Percentiles rank a stretch among this genome's conserved stretches.
phyloP scores from a whole-genome alignment of 768 basidiomycete species.

The Leucocoprinus leucothites region DNA sequence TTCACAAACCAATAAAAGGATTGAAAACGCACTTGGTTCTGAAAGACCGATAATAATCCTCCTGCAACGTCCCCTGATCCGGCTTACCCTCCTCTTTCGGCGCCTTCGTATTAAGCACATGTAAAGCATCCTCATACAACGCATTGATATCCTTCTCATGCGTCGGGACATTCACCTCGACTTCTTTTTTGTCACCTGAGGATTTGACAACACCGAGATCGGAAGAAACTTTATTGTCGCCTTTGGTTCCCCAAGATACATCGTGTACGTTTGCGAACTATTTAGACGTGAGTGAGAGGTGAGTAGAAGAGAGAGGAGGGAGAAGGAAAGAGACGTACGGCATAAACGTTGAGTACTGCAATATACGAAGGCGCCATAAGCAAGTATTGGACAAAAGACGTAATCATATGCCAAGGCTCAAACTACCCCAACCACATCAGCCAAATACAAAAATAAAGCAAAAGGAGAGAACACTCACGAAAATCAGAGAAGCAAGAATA shows the following conservation, averaged over 20 bases:
- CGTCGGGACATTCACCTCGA: conserved; percentile 83
- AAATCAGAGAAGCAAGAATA: conserved; percentile 75
- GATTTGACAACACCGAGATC: conserved; percentile 82
- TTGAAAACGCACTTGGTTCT: conserved; percentile 72
- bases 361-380: conserved; percentile 95
- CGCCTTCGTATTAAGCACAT: conserved; percentile 73
- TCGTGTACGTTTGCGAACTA: conserved; percentile 89
- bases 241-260: conserved; percentile 95
- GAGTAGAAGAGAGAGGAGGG: background rate
- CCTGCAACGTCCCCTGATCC: conserved; percentile 62
- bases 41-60: conserved; percentile 87
- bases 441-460: background rate
- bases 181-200: conserved; percentile 70
- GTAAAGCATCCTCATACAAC: conserved; percentile 88
- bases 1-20: background rate
- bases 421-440: conserved; percentile 45
- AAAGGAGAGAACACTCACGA: conserved; percentile 52
- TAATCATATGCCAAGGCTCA: conserved; percentile 99
- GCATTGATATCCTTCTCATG: conserved; percentile 87
- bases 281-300: conserved; percentile 2
- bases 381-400: conserved; percentile 90
- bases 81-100: conserved; percentile 66
- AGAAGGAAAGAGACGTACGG: conserved; percentile 37
- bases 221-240: conserved; percentile 80
- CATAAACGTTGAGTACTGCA: conserved; percentile 89